These are phyloP conservation scores for Saccharomycopsis sp. DNA, from an alignment of 805 yeast genomes.

Conservation along the genomic window DNA sequence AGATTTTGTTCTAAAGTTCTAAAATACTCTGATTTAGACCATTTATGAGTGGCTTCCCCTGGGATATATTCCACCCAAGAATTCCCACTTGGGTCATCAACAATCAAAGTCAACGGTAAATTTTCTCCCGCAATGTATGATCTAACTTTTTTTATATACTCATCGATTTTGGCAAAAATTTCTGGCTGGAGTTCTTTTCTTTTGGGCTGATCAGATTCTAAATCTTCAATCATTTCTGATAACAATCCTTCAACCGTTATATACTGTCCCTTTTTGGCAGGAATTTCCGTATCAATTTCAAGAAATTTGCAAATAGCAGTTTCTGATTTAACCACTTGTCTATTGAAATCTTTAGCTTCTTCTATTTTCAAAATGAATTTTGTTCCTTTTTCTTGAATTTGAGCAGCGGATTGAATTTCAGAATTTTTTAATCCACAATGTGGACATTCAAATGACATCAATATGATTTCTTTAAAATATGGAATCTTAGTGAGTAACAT, in stretches of 20 bases:
- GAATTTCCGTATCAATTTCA: constrained; percentile 88
- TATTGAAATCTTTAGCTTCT: constrained; percentile 58
- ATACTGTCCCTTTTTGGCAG: constrained; percentile 88
- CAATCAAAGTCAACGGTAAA: constrained; percentile 64
- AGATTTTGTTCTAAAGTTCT: constrained; percentile 87
- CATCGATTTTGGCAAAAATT: constrained; percentile 62
- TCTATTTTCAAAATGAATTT: constrained; percentile 64
- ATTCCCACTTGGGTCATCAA: constrained; percentile 95
- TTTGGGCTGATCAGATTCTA: constrained; percentile 69
- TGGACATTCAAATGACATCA: constrained; percentile 93
- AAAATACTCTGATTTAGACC: constrained; percentile 74
- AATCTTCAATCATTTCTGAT: constrained; percentile 72
- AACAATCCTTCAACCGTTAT: constrained; percentile 89
- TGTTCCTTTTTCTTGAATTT: constrained; percentile 81
- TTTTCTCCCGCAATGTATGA: constrained; percentile 55
- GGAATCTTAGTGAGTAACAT: constrained; percentile 84
- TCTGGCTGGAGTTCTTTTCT: constrained; percentile 71
- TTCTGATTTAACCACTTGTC: constrained; percentile 90
- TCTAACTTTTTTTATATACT: constrained; percentile 49
- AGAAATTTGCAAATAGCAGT: constrained; percentile 68
- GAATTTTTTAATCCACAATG: constrained; percentile 88
- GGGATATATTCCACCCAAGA: constrained; percentile 91
- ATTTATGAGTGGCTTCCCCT: constrained; percentile 79
- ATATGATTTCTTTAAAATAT: constrained; percentile 76
- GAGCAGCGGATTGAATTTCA: constrained; percentile 93